Evolutionary conservation across 2,329 filamentous ascomycete species (phyloP), one percentile per base, ranked within the genome.

Genomic region (Phyllosticta citriasiana): DNA sequence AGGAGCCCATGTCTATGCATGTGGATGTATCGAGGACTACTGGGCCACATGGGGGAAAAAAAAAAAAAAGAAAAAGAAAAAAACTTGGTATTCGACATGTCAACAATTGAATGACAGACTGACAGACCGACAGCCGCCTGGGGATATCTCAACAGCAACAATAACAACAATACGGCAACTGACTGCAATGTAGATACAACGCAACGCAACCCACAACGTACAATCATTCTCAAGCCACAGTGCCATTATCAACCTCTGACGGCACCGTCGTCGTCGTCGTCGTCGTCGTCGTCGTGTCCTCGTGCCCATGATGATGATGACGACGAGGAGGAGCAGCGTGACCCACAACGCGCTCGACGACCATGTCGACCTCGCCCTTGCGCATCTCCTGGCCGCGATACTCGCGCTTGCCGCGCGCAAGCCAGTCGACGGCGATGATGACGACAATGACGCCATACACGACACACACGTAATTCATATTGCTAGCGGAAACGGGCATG

Each of bases 351-450:
- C 33, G 33, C 14, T 66, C 59, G 25, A 58, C 58, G 6, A 69
- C 64, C 12, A 62, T 63, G n/a, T 57, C 57, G 1, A 66, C 67
- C 59, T 70, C 69, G 10, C 57, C 64, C 47, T 70, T 68, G 30
- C 71, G 60, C 65, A 69, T 67, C 1, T 66, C 66, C 30, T 65
- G 66, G 4, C 70, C 70, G 57, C 70, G 64, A 53, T 71, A 73
- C 35, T 65, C 69, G 67, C 71, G 71, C 4, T 66, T 62, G 0
- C 69, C 71, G 24, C 71, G 64, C 1, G 67, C 51, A 6, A 70
- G 4, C 69, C 71, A 73, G 56, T 73, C 71, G 12, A 66, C 55
- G 9, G 64, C 64, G 19, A 71, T 70, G 24, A 73, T 67, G 2
- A 63, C 61, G 19, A 66, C 64, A 7, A 73, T 66, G 8, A 71